These are phyloP conservation scores for Pythium utonaiense DNA, from an alignment of 352 stramenopile genomes.

Conservation along the genomic window DNA sequence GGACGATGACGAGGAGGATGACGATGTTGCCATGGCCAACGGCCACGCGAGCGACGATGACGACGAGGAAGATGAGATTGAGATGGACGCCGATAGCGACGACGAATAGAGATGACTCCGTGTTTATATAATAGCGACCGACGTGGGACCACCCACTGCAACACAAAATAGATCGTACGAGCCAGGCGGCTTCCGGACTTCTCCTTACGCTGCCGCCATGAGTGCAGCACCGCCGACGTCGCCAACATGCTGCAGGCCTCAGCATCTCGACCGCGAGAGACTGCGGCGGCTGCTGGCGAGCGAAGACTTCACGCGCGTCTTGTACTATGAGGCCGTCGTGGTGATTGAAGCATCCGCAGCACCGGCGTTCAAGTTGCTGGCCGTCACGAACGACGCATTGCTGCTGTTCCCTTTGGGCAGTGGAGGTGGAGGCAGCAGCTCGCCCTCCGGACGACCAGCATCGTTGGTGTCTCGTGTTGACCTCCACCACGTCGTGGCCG, in stretches of 20 bases:
- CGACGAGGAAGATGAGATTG: slow-evolving; percentile 32
- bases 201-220: slow-evolving; percentile 2
- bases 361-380: slow-evolving; percentile 46
- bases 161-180: slow-evolving; percentile 10
- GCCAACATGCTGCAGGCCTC: slow-evolving; percentile 49
- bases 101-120: slow-evolving; percentile 39
- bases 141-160: background rate
- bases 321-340: slow-evolving; percentile 61
- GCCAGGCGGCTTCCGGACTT: no score
- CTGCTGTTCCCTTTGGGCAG: slow-evolving; percentile 42
- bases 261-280: slow-evolving; percentile 54
- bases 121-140: slow-evolving; percentile 44
- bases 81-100: slow-evolving; percentile 16
- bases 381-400: slow-evolving; percentile 36
- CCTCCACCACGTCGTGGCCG: slow-evolving; percentile 18
- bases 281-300: slow-evolving; percentile 34
- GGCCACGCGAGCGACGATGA: slow-evolving; percentile 24
- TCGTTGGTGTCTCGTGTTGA: background rate
- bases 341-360: slow-evolving; percentile 21
- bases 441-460: background rate
- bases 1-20: slow-evolving; percentile 41
- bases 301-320: slow-evolving; percentile 32
- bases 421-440: slow-evolving; percentile 1
- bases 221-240: slow-evolving; percentile 8
- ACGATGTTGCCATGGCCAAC: slow-evolving; percentile 32